phyloP scores from a whole-genome alignment of 106 monocot genomes.

The Dioscorea dumetorum region DNA sequence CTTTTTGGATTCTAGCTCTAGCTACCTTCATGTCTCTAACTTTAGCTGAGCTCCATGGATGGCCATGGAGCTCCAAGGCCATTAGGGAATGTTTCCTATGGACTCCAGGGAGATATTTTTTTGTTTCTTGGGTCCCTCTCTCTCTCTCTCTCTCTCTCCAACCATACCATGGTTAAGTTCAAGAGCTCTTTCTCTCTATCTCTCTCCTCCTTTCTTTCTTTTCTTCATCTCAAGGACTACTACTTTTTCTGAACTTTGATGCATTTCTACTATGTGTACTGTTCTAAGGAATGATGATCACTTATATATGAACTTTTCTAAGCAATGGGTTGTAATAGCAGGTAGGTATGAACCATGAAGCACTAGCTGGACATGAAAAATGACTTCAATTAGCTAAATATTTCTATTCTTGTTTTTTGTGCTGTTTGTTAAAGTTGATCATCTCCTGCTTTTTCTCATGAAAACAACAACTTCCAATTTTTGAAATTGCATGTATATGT shows the following conservation, averaged over 20 bases:
- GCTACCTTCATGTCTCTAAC: conserved; percentile 12
- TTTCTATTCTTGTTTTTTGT: neutral
- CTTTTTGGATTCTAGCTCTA: conserved; percentile 33
- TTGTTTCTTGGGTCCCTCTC: conserved; percentile 29
- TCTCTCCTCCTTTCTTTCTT: conserved; percentile 10
- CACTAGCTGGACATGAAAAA: conserved; percentile 5
- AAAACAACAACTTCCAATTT: no score
- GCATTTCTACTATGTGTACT: neutral
- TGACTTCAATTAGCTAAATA: neutral
- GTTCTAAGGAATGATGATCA: conserved; percentile 4
- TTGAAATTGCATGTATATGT: neutral
- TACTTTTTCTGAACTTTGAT: neutral
- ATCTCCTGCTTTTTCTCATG: no score
- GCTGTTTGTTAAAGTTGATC: neutral
- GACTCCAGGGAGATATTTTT: conserved; percentile 34
- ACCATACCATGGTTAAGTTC: conserved; percentile 40
- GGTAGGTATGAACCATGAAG: conserved; percentile 14
- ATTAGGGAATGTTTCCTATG: neutral
- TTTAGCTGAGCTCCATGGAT: conserved; percentile 14
- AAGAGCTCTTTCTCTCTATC: conserved; percentile 5
- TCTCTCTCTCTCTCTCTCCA: neutral
- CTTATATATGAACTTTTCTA: conserved; percentile 25
- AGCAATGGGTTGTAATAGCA: conserved; percentile 33
- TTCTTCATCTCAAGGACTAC: conserved; percentile 11
- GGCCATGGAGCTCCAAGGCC: conserved; percentile 29